phyloP scores from a whole-genome alignment of 2,329 filamentous ascomycete genomes.

The Remersonia thermophila region DNA sequence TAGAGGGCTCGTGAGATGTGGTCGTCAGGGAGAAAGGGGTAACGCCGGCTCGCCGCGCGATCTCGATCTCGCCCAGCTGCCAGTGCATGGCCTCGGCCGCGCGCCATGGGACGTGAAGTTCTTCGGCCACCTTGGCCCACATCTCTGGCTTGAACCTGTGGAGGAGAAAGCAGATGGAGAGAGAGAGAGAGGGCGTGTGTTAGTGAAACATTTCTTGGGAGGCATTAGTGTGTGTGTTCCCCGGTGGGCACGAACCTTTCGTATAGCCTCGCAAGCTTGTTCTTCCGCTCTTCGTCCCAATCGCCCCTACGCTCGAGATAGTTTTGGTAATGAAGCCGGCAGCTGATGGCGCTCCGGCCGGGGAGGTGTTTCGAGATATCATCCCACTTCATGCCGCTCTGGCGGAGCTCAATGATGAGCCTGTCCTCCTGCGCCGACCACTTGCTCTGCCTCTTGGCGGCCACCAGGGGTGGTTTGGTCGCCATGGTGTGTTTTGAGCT shows the following conservation, averaged over 20 bases:
- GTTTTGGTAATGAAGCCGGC: constrained; percentile 91
- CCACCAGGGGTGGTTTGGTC: constrained; percentile 48
- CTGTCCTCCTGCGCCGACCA: constrained; percentile 91
- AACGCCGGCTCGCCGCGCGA: constrained; percentile 84
- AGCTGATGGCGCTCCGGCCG: constrained; percentile 86
- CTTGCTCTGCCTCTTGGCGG: constrained; percentile 90
- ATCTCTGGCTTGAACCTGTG: constrained; percentile 89
- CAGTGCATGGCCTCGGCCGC: constrained; percentile 97
- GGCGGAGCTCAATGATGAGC: constrained; percentile 83
- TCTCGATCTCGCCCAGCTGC: constrained; percentile 86
- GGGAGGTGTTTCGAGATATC: constrained; percentile 88
- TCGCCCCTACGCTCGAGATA: constrained; percentile 86
- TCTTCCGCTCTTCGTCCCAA: constrained; percentile 96
- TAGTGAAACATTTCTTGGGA: constrained; percentile 12
- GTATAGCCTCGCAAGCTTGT: constrained; percentile 87
- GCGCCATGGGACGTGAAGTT: constrained; percentile 90
- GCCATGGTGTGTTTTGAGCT: constrained; percentile 37
- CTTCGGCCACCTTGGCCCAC: constrained; percentile 92
- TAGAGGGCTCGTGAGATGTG: constrained; percentile 6
- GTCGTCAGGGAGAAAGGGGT: constrained; percentile 70
- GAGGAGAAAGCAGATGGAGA: too few species aligned
- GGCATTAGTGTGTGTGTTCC: too few species aligned
- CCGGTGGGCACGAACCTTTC: constrained; percentile 59
- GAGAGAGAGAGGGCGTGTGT: too few species aligned
- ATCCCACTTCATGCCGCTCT: constrained; percentile 95